Conservation (phyloP, 345 rosid genomes). For the Melastoma malabathricum region DNA sequence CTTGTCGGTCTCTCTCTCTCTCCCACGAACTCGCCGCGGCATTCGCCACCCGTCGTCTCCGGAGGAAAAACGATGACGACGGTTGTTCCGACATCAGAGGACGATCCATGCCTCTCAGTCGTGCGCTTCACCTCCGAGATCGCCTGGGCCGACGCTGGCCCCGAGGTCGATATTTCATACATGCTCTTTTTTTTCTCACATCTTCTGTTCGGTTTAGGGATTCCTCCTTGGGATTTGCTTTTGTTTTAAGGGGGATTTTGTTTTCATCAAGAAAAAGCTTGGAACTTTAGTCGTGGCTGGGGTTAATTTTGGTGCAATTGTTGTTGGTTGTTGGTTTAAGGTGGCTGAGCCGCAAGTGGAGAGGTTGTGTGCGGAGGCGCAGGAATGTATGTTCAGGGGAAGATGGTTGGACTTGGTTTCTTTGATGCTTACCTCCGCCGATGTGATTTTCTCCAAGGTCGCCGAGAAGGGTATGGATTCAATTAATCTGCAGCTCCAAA, state of each 20-base stretch:
- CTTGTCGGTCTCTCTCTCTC: background rate
- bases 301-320: background rate
- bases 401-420: slow-evolving; percentile 79
- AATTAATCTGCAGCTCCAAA: no score
- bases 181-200: background rate
- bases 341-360: slow-evolving; percentile 63
- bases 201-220: no score
- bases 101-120: slow-evolving; percentile 75
- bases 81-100: slow-evolving; percentile 88
- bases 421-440: slow-evolving; percentile 83
- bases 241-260: background rate
- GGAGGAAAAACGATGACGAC: slow-evolving; percentile 45
- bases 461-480: slow-evolving; percentile 75
- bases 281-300: no score
- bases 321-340: slow-evolving; percentile 19
- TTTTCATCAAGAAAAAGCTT: no score
- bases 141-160: slow-evolving; percentile 97
- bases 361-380: slow-evolving; percentile 72
- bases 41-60: slow-evolving; percentile 8
- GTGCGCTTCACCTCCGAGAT: slow-evolving; percentile 90
- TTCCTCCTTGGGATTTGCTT: background rate
- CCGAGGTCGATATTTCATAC: slow-evolving; percentile 41
- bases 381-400: slow-evolving; percentile 39
- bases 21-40: background rate
- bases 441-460: slow-evolving; percentile 69